Conservation (phyloP, 768 basidiomycete species). For the Boletus rubropictus region DNA sequence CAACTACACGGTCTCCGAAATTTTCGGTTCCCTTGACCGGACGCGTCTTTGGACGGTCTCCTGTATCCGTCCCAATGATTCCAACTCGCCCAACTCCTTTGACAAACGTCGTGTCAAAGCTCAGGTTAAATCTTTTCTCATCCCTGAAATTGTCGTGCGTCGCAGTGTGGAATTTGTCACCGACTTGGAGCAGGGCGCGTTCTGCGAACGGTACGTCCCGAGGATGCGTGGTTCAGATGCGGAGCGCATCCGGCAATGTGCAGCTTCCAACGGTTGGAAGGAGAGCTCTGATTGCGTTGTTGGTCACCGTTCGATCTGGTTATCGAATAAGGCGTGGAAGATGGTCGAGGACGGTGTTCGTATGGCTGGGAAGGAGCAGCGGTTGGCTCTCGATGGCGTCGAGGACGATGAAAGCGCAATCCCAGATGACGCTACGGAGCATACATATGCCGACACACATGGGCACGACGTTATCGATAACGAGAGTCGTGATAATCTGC, state of each 20-base stretch:
- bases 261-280: constrained; percentile 68
- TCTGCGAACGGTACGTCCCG: constrained; percentile 75
- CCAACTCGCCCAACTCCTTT: constrained; percentile 79
- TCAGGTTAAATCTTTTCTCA: constrained; percentile 68
- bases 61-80: constrained; percentile 88
- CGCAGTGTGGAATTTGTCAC: constrained; percentile 63
- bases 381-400: constrained; percentile 31
- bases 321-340: constrained; percentile 78
- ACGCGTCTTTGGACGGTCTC: constrained; percentile 68
- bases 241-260: constrained; percentile 71
- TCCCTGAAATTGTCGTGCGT: constrained; percentile 66
- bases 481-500: constrained; percentile 65
- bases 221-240: constrained; percentile 62
- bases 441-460: constrained; percentile 50
- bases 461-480: constrained; percentile 34
- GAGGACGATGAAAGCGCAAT: constrained; percentile 56
- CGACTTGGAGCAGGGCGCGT: constrained; percentile 53
- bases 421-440: constrained; percentile 60
- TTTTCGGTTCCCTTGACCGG: constrained; percentile 57
- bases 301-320: constrained; percentile 66
- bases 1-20: constrained; percentile 68
- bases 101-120: constrained; percentile 84
- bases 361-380: constrained; percentile 57
- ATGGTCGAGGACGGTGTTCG: constrained; percentile 72
- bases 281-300: constrained; percentile 68